These are phyloP conservation scores for Alternaria panax DNA, from an alignment of 2,329 filamentous ascomycete species.

Conservation along the genomic window DNA sequence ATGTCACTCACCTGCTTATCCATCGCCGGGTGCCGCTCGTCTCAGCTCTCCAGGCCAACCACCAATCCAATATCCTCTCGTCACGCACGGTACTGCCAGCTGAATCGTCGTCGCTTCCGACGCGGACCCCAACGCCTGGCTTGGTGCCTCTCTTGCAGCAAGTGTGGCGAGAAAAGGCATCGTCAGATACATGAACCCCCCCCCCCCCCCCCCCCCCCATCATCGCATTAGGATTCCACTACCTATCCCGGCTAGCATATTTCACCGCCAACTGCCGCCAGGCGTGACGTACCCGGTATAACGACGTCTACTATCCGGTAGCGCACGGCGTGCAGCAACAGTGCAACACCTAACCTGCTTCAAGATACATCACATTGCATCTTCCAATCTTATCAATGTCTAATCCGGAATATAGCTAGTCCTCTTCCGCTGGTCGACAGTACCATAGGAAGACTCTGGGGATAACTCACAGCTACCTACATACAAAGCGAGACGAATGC, in stretches of 20 bases:
- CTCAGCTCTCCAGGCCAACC: background rate
- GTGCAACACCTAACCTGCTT: background rate
- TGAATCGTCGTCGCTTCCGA: conserved; percentile 5
- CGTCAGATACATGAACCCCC: too few relatives aligned
- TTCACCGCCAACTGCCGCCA: conserved; percentile 9
- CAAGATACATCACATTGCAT: background rate
- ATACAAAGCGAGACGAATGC: background rate
- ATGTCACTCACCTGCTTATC: conserved; percentile 16
- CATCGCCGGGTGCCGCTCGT: background rate
- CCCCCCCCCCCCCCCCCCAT: conserved; percentile 13
- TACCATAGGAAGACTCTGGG: conserved; percentile 8
- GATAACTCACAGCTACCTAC: background rate
- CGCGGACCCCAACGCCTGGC: background rate
- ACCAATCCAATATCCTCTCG: background rate
- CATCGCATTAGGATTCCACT: conserved; percentile 18
- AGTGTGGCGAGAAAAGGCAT: conserved; percentile 28
- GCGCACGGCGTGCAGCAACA: background rate
- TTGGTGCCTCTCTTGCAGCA: conserved; percentile 20
- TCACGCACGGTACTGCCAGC: conserved; percentile 1
- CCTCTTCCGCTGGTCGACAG: background rate
- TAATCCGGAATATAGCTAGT: background rate
- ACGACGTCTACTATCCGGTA: conserved; percentile 2
- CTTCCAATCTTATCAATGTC: background rate
- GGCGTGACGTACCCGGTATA: conserved; percentile 6
- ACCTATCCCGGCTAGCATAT: conserved; percentile 23